Evolutionary conservation across 768 basidiomycete species (phyloP), one percentile per base, ranked within the genome.

Genomic region (Tephrocybe rancida): DNA sequence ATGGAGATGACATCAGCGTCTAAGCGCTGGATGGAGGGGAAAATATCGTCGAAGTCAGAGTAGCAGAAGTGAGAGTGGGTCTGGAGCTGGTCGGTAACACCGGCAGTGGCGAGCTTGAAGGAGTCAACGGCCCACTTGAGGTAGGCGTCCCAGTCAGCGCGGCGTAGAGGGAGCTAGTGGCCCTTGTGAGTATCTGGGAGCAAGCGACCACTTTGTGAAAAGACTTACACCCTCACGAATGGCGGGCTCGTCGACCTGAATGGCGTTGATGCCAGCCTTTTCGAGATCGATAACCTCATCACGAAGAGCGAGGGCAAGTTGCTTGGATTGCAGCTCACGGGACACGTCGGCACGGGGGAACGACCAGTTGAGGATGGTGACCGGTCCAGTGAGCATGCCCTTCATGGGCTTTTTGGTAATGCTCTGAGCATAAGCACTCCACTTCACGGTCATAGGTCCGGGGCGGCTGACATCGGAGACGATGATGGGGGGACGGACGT

Each of bases 61-160:
- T 94, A 95, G 80, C 94, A 96, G 84, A 96, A 96, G 83, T 99
- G 97, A 46, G 95, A 98, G 81, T 98, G 96, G 64, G 95, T 94
- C 77, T 98, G 96, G 65, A 93, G 91, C 56, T 86, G 80, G 70
- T 98, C 89, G 67, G 84, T 84, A 64, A 98, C 97, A 72, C 96
- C 97, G 18, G 97, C 92, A 54, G 96, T 98, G 46, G 97, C 78
- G 58, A 98, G 87, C 76, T 95, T 95, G 86, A 99, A 99, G 59
- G 96, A 97, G 76, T 98, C 94, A 57, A 98, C 95, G 44, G 97
- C 95, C 97, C 97, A 99, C 61, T 82, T 85, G 73, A 99, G 86
- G 82, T 99, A 99, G 65, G 75, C 83, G 64, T 93, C 87, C 97
- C 97, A 98, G 75, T 99, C 97, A 59, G 86, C 82, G 67, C 88